Percentiles rank a stretch among this genome's conserved stretches.
Evolutionary conservation across 495 filamentous ascomycete genomes (phyloP).

Genomic region (Trichoderma reesei): DNA sequence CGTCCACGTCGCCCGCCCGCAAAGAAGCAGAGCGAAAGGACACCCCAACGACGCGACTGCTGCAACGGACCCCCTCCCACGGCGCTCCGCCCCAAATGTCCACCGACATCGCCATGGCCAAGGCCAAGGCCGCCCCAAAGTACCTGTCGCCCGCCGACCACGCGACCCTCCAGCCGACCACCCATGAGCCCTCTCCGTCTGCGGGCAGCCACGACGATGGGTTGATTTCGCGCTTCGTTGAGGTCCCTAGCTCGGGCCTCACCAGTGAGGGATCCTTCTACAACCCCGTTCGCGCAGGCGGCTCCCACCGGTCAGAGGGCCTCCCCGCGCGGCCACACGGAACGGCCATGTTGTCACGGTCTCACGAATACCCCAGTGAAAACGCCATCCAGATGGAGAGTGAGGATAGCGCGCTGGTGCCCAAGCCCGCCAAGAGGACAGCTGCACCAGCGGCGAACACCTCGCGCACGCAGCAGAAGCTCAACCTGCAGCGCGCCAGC

Average conservation of each 20-base stretch:
- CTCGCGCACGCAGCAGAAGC: constrained; percentile 60
- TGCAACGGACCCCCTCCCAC: constrained; percentile 46
- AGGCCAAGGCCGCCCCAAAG: constrained; percentile 36
- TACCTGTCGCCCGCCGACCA: constrained; percentile 23
- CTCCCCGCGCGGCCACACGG: constrained; percentile 24
- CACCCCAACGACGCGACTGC: constrained; percentile 47
- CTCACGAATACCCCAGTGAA: constrained; percentile 12
- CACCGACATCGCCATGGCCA: constrained; percentile 43
- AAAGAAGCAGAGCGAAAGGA: constrained; percentile 29
- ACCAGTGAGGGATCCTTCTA: constrained; percentile 21
- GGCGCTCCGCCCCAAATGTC: constrained; percentile 52
- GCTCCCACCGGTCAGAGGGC: background rate
- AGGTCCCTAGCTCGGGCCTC: constrained; percentile 22
- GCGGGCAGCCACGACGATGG: constrained; percentile 9
- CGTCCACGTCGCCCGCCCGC: constrained; percentile 15
- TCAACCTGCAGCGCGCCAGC: constrained; percentile 58
- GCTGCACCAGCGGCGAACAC: constrained; percentile 35
- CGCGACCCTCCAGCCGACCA: constrained; percentile 15
- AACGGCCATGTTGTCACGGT: constrained; percentile 25
- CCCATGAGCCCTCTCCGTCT: constrained; percentile 27
- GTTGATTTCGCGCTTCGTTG: constrained; percentile 31
- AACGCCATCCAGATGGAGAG: constrained; percentile 23
- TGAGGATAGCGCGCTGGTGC: constrained; percentile 29
- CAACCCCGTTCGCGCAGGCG: constrained; percentile 11
- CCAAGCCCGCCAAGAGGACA: constrained; percentile 22